Evolutionary conservation across 306 rosid genomes (phyloP), one percentile per base, ranked within the genome.

Genomic region (Castanopsis chinensis): DNA sequence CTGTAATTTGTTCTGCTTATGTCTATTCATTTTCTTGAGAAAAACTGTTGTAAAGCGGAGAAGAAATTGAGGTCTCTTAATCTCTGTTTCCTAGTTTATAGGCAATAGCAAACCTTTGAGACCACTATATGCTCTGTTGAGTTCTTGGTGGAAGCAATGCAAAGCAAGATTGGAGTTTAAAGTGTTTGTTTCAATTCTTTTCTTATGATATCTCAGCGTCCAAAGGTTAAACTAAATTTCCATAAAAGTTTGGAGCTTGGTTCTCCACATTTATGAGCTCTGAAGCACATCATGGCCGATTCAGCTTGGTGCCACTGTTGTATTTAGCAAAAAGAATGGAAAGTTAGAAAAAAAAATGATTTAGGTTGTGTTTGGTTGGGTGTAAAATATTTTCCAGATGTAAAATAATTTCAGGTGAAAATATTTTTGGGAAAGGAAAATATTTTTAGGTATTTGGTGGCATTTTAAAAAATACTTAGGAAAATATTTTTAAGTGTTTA

Each of bases 31-130:
- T 72, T 37, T 77, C 43, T 5, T 12, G 37, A 35, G 59, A 15
- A 60, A 60, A 35, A 65, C 49, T 55, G 64, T 19, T 71, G 20
- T 30, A 74, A 82, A 65, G 76, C 25, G 11, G 68, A 64, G 70
- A 76, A 70, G 55, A 3, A 37, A 27, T 69, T 25, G 41, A 20
- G 53, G 37, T 17, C 59, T 56, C 41, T 76, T 32, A 51, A 52
- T 7, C 18, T 78, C 33, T 53, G 32, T 28, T 56, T 65, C 58
- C 45, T 12, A 15, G 10, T 72, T 81, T 59, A 23, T 10, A 67
- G 18, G 52, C 37, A 9, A 67, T 19, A 14, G 27, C 8, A 7
- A 67, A 33, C 10, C 15, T 18, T 27, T 33, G 18, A 32, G 17
- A 10, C 72, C 45, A 67, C 27, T 2, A 51, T 67, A 67, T 67